Percentiles rank a stretch among this genome's conserved stretches.
These are phyloP conservation scores for Fusarium sp. DNA, from an alignment of 2,329 filamentous ascomycete genomes.

Conservation along the genomic window DNA sequence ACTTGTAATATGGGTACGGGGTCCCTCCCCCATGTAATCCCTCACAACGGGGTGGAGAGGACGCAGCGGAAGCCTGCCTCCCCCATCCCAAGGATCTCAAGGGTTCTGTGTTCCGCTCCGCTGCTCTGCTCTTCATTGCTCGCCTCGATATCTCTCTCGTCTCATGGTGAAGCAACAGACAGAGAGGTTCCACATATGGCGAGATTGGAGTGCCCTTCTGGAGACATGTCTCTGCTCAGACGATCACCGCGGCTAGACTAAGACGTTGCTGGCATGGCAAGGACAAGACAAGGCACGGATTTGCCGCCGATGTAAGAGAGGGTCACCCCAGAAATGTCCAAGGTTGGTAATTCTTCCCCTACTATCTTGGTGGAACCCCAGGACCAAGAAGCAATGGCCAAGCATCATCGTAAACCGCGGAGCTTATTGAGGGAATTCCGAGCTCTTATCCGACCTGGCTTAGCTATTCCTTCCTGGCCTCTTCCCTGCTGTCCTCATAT, in stretches of 20 bases:
- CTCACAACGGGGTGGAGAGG: constrained; percentile 7
- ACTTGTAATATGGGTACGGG: background rate
- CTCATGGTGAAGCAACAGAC: background rate
- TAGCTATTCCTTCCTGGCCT: constrained; percentile 13
- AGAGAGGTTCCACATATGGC: constrained; percentile 34
- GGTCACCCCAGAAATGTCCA: constrained; percentile 34
- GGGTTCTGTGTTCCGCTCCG: background rate
- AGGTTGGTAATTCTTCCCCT: constrained; percentile 20
- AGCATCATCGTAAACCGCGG: constrained; percentile 38
- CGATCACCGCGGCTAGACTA: constrained; percentile 8
- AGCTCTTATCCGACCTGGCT: constrained; percentile 21
- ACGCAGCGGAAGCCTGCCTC: constrained; percentile 8
- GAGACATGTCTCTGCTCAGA: constrained; percentile 19
- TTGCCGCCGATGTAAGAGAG: constrained; percentile 37
- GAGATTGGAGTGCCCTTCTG: constrained; percentile 25
- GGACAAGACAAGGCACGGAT: constrained; percentile 26
- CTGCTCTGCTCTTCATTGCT: background rate
- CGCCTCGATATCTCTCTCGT: background rate
- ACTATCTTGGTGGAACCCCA: constrained; percentile 32
- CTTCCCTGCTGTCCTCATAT: constrained; percentile 31
- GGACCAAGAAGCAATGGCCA: constrained; percentile 25
- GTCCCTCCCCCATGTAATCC: constrained; percentile 7
- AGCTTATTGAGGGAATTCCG: constrained; percentile 46
- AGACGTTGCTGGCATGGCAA: background rate
- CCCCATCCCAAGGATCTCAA: constrained; percentile 18